A percentile compares a stretch with the other conserved stretches of the same genome.
Conservation (phyloP, 2,329 filamentous ascomycete genomes). For the Diplodia mutila region DNA sequence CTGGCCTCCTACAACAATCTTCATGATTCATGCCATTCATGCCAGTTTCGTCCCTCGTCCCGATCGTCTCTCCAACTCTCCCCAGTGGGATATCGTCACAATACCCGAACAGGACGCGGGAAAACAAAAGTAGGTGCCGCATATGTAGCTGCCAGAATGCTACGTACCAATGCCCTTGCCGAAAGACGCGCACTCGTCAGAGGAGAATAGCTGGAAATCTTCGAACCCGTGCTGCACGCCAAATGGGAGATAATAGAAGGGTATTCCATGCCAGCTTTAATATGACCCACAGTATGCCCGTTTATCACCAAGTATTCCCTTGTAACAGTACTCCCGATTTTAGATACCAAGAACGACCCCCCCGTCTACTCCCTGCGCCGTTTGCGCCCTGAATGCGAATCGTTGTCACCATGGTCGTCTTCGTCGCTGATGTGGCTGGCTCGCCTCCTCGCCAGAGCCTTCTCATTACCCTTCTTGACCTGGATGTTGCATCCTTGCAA, state of each 20-base stretch:
- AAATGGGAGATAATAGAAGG: constrained; percentile 18
- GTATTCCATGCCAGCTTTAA: constrained; percentile 27
- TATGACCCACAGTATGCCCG: constrained; percentile 25
- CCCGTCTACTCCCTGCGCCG: constrained; percentile 31
- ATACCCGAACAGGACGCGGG: background rate
- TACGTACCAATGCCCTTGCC: constrained; percentile 18
- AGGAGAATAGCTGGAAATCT: constrained; percentile 9
- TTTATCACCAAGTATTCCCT: constrained; percentile 16
- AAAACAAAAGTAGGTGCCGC: constrained; percentile 8
- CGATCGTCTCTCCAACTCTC: background rate
- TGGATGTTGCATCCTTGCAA: constrained; percentile 82
- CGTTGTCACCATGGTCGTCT: constrained; percentile 43
- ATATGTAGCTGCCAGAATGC: constrained; percentile 18
- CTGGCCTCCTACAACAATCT: background rate
- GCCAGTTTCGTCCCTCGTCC: constrained; percentile 1
- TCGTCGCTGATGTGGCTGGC: constrained; percentile 45
- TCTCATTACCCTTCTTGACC: constrained; percentile 83
- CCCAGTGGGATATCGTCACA: constrained; percentile 6
- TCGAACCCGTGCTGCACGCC: constrained; percentile 16
- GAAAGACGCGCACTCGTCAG: constrained; percentile 9
- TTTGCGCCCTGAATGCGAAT: constrained; percentile 41
- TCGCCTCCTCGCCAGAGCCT: constrained; percentile 50
- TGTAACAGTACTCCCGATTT: constrained; percentile 22
- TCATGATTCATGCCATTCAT: constrained; percentile 20
- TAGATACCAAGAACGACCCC: constrained; percentile 7